A percentile compares a stretch with the other conserved stretches of the same genome.
Evolutionary conservation across 495 filamentous ascomycete species (phyloP).

Genomic region (Staphylotrichum longicolle): DNA sequence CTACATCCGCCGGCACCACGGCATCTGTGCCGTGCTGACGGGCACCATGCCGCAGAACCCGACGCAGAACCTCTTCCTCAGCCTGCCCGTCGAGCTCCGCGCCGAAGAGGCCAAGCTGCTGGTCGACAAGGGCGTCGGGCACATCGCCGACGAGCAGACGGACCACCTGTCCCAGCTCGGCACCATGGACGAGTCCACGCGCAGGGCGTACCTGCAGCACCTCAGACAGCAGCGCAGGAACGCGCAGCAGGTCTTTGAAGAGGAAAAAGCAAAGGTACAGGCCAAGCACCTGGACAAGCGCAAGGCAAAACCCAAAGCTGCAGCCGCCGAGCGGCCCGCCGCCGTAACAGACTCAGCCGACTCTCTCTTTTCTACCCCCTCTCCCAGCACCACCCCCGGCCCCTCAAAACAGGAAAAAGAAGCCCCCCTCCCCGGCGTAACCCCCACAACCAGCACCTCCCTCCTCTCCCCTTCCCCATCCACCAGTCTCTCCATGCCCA

Average conservation of each 20-base stretch:
- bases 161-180: constrained; percentile 63
- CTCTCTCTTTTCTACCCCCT: constrained; percentile 43
- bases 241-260: constrained; percentile 40
- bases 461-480: constrained; percentile 30
- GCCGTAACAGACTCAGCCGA: constrained; percentile 31
- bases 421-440: constrained; percentile 27
- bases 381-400: constrained; percentile 10
- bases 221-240: constrained; percentile 42
- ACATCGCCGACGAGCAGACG: constrained; percentile 71
- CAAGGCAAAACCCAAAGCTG: constrained; percentile 24
- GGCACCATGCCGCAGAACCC: constrained; percentile 88
- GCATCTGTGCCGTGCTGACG: constrained; percentile 83
- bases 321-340: constrained; percentile 17
- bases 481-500: constrained; percentile 37
- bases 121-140: constrained; percentile 74
- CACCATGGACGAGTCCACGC: constrained; percentile 55
- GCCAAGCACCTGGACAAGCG: constrained; percentile 33
- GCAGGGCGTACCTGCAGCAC: constrained; percentile 44
- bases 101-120: constrained; percentile 84
- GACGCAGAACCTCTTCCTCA: constrained; percentile 91
- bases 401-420: constrained; percentile 3
- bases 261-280: constrained; percentile 39
- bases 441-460: constrained; percentile 26
- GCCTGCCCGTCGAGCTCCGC: constrained; percentile 84
- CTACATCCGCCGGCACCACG: constrained; percentile 73